Evolutionary conservation across 2,329 filamentous ascomycete genomes (phyloP).

Genomic region (Fusarium sp.): DNA sequence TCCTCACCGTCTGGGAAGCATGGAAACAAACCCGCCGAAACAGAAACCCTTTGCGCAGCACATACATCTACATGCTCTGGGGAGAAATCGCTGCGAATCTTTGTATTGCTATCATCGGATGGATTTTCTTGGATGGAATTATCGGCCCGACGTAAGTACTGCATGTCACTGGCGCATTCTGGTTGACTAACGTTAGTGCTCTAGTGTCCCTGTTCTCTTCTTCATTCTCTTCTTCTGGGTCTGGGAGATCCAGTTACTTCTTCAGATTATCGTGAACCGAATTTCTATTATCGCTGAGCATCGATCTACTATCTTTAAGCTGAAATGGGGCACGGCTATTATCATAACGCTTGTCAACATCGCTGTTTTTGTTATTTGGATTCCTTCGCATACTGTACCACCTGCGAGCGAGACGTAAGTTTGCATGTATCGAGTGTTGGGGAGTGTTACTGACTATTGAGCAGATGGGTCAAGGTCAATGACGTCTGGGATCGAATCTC

Average conservation of each 20-base stretch:
- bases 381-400: conserved; percentile 58
- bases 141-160: conserved; percentile 48
- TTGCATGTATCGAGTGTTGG: accelerated
- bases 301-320: conserved; percentile 49
- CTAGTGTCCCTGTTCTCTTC: conserved; percentile 50
- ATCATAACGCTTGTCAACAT: conserved; percentile 65
- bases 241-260: conserved; percentile 60
- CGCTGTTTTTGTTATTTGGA: conserved; percentile 65
- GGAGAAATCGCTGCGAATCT: conserved; percentile 56
- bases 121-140: conserved; percentile 53
- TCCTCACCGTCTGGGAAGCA: conserved; percentile 54
- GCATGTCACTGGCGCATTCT: background rate
- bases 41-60: conserved; percentile 49
- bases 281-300: conserved; percentile 61
- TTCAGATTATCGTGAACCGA: conserved; percentile 68
- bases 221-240: conserved; percentile 56
- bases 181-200: background rate
- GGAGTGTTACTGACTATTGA: background rate
- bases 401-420: conserved; percentile 53
- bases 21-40: conserved; percentile 56
- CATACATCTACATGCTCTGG: conserved; percentile 61
- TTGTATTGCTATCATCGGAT: conserved; percentile 53
- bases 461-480: conserved; percentile 57
- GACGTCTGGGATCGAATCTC: conserved; percentile 64
- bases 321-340: conserved; percentile 61